Conservation (phyloP, 2,329 filamentous ascomycete genomes). For the Botrytis paeoniae region DNA sequence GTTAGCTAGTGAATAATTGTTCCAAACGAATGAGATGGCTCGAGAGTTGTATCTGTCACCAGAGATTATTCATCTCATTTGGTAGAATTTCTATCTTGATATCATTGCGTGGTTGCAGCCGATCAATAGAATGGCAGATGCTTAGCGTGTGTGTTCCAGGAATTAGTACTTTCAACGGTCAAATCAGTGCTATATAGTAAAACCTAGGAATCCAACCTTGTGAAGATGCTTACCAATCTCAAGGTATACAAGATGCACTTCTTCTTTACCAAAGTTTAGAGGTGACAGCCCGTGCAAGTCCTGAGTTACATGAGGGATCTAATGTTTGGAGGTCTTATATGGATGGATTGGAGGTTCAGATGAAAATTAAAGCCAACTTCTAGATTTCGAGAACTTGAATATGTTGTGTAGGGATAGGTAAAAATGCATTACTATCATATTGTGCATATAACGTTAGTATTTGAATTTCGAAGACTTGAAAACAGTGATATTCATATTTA, state of each 20-base stretch:
- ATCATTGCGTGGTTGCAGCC: not conserved
- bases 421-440: not conserved
- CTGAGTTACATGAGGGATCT: rapidly evolving
- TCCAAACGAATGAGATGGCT: not conserved
- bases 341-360: too few species aligned
- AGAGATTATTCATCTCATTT: not conserved
- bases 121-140: not conserved
- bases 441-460: not conserved
- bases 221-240: too few species aligned
- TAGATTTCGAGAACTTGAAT: not conserved
- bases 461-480: not conserved
- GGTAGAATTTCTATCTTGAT: not conserved
- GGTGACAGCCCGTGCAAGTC: rapidly evolving
- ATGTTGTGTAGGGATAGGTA: not conserved
- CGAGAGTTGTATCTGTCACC: not conserved
- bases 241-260: not conserved
- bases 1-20: not conserved
- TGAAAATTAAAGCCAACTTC: not conserved
- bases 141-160: not conserved
- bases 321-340: rapidly evolving
- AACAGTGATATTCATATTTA: not conserved
- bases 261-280: not conserved
- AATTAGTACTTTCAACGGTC: not conserved
- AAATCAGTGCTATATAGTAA: not conserved
- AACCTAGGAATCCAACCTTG: too few species aligned